Evolutionary conservation across 208 protist genomes (phyloP).

Genomic region (Endotrypanum monterogeii): DNA sequence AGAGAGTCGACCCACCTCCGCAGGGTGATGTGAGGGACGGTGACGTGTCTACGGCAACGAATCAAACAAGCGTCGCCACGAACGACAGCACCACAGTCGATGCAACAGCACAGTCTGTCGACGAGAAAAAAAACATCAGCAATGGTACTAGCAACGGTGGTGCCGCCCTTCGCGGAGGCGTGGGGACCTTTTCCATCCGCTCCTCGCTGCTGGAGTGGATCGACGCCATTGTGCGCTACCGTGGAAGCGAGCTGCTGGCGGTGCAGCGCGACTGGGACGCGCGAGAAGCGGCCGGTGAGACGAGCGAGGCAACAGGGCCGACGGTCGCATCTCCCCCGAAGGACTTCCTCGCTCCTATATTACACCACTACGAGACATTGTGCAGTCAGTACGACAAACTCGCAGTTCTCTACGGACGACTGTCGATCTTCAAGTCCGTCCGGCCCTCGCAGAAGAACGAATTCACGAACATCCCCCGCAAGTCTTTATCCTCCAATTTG

Average conservation of each 20-base stretch:
- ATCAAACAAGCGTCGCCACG: neutral
- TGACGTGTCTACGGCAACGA: neutral
- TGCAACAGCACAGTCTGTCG: neutral
- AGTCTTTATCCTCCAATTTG: constrained; percentile 49
- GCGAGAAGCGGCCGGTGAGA: constrained; percentile 7
- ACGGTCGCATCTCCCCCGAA: constrained; percentile 46
- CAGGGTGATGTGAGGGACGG: neutral
- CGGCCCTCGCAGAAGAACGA: constrained; percentile 64
- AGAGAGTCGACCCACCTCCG: constrained; percentile 8
- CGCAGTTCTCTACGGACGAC: constrained; percentile 68
- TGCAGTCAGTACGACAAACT: constrained; percentile 68
- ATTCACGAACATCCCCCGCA: constrained; percentile 56
- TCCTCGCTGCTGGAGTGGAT: constrained; percentile 81
- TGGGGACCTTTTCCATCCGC: constrained; percentile 45
- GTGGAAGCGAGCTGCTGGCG: constrained; percentile 79
- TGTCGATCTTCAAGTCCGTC: constrained; percentile 82
- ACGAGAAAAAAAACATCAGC: neutral
- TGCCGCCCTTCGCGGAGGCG: constrained; percentile 39
- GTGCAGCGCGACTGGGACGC: constrained; percentile 38
- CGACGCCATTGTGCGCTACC: constrained; percentile 73
- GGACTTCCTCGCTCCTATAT: constrained; percentile 75
- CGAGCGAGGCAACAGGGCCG: constrained; percentile 4
- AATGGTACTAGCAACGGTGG: neutral
- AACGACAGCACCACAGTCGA: neutral
- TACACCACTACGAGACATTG: constrained; percentile 79